A percentile compares a stretch with the other conserved stretches of the same genome.
Evolutionary conservation across 2,329 filamentous ascomycete species (phyloP).

Genomic region (Dactylellina leptospora): DNA sequence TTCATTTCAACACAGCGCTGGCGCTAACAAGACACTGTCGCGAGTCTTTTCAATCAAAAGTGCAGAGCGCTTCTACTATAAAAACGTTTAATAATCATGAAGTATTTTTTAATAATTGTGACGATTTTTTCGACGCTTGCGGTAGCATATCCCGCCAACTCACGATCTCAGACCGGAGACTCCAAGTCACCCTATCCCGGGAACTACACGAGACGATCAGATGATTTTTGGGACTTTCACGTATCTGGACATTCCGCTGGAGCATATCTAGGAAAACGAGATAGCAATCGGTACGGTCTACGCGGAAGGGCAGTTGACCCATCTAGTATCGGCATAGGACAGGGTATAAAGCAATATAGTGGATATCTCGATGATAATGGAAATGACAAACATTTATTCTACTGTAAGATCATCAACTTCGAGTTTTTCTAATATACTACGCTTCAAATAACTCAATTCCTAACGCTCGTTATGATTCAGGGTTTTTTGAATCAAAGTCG

Average conservation of each 20-base stretch:
- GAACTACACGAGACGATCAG: conserved; percentile 79
- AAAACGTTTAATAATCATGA: conserved; percentile 3
- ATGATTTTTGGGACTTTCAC: conserved; percentile 85
- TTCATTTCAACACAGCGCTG: too few relatives aligned
- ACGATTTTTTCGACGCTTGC: neutral
- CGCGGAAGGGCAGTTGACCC: conserved; percentile 79
- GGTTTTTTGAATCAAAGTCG: conserved; percentile 99
- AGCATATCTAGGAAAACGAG: conserved; percentile 70
- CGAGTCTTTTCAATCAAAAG: neutral
- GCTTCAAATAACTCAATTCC: neutral
- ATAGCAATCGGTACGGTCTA: conserved; percentile 85
- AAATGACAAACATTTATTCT: conserved; percentile 92
- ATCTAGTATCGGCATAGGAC: conserved; percentile 81
- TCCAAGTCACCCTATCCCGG: conserved; percentile 68
- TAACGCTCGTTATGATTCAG: conserved; percentile 64
- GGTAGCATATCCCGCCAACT: neutral
- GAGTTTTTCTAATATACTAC: neutral
- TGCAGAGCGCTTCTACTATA: neutral
- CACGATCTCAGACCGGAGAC: neutral
- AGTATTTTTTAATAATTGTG: neutral
- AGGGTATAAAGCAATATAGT: conserved; percentile 90
- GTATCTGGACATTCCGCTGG: conserved; percentile 83
- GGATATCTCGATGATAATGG: conserved; percentile 97
- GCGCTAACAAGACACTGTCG: too few relatives aligned
- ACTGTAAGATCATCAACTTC: conserved; percentile 74